Evolutionary conservation across 169 alveolate species (phyloP), one percentile per base, ranked within the genome.

Genomic region (Ichthyophthirius multifiliis): DNA sequence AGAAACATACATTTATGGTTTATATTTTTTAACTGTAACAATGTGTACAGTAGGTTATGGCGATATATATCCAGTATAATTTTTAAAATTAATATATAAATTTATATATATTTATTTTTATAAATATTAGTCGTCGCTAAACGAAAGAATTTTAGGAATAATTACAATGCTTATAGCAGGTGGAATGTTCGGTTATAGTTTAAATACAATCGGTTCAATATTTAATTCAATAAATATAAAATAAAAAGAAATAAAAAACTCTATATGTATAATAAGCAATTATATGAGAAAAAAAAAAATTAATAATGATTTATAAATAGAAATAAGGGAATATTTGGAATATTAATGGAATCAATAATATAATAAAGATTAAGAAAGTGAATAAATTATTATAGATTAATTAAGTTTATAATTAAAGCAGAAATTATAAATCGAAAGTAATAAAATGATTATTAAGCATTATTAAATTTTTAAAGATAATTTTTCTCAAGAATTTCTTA

Each of bases 151-250:
- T 7, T 6, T 67, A 5, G n/a, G 63, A 6, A 67, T 67, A 18
- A 15, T 44, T 39, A 35, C 43, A 0, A 67, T 67, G 77, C 6
- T 67, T 6, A 37, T 67, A 2, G 43, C 77, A 0, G 35, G 77
- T 67, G 77, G 77, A n/a, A 62, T 67, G 7, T 67, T 67, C 41
- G 77, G 64, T n/a, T 41, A 67, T 67, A 37, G 77, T 67, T 27
- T 67, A 7, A 34, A 35, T 34, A 62, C 43, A 41, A 67, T 41
- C 0, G 77, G 77, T 18, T 47, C 20, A 0, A 67, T 67, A 3
- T 35, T 67, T 18, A 27, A 41, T 41, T 7, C 39, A 34, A 16
- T 67, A 6, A 37, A 34, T 6, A n/a, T n/a, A 23, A 3, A 67
- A 39, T 37, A 39, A 35, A 67, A 67, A 39, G 16, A 37, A 4